Conservation (phyloP, 805 yeast species). For the Grigorovia transvaalensis region DNA sequence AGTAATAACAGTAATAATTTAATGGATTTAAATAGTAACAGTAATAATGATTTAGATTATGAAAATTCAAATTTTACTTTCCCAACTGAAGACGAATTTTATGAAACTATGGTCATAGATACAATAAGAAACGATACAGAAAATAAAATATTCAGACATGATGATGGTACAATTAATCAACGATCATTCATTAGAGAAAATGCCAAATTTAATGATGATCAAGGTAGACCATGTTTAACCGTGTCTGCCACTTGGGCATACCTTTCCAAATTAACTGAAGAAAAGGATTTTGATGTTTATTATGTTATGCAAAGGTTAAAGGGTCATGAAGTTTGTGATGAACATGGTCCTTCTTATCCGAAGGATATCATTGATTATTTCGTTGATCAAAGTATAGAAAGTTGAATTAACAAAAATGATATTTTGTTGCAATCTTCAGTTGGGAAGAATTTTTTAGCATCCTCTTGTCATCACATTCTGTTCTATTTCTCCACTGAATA, state of each 20-base stretch:
- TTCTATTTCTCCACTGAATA: no score
- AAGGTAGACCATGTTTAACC: constrained; percentile 44
- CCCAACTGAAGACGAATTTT: constrained; percentile 23
- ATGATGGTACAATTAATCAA: constrained; percentile 1
- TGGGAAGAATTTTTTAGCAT: no score
- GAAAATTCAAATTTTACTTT: constrained; percentile 16
- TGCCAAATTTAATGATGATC: constrained; percentile 9
- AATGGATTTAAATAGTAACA: background rate
- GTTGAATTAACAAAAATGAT: background rate
- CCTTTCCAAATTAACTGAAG: constrained; percentile 41
- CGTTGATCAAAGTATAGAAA: constrained; percentile 4
- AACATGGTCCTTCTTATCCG: constrained; percentile 42
- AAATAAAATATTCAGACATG: background rate
- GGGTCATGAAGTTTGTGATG: constrained; percentile 69
- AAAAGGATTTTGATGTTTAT: constrained; percentile 42
- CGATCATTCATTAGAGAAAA: constrained; percentile 3
- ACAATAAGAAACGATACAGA: constrained; percentile 1
- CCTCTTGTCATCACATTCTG: no score
- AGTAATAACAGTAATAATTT: no score
- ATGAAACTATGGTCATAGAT: constrained; percentile 13
- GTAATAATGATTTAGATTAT: constrained; percentile 1
- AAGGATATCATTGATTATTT: constrained; percentile 12
- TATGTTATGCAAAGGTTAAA: constrained; percentile 46
- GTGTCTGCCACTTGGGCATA: constrained; percentile 80
- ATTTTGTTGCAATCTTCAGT: no score